Conservation (phyloP, 306 rosid genomes). For the Arachis stenosperma region DNA sequence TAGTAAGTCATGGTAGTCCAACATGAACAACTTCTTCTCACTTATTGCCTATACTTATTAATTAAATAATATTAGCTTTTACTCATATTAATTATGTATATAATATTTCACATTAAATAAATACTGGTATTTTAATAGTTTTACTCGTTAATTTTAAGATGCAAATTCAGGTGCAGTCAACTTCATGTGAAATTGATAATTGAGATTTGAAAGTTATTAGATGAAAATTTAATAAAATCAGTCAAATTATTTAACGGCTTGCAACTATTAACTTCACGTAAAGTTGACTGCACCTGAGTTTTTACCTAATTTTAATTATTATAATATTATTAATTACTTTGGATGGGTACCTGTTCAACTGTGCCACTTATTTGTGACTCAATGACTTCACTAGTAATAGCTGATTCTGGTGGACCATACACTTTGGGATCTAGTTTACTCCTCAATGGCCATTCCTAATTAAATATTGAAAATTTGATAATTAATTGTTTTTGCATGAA, state of each 20-base stretch:
- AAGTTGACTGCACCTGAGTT: constrained; percentile 34
- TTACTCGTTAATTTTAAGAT: too few species aligned
- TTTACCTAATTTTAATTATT: constrained; percentile 35
- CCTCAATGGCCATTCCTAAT: constrained; percentile 55
- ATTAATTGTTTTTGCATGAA: neutral
- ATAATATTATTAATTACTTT: neutral
- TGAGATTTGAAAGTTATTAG: too few species aligned
- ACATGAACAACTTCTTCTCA: constrained; percentile 50
- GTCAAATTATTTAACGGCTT: too few species aligned
- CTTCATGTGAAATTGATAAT: too few species aligned
- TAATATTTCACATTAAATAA: too few species aligned
- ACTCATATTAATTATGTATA: too few species aligned
- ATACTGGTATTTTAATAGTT: too few species aligned
- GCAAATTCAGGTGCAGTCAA: too few species aligned
- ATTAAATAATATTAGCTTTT: neutral
- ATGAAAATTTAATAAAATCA: too few species aligned
- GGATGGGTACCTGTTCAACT: constrained; percentile 45
- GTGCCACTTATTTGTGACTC: constrained; percentile 48
- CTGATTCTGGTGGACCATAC: constrained; percentile 58
- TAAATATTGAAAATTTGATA: neutral
- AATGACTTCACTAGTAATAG: constrained; percentile 50
- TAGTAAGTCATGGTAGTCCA: constrained; percentile 54
- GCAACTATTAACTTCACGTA: too few species aligned
- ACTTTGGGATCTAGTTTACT: constrained; percentile 49
- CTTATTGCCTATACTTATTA: constrained; percentile 40